Conservation (phyloP, 2,329 filamentous ascomycete species). For the Aureobasidium namibiae region DNA sequence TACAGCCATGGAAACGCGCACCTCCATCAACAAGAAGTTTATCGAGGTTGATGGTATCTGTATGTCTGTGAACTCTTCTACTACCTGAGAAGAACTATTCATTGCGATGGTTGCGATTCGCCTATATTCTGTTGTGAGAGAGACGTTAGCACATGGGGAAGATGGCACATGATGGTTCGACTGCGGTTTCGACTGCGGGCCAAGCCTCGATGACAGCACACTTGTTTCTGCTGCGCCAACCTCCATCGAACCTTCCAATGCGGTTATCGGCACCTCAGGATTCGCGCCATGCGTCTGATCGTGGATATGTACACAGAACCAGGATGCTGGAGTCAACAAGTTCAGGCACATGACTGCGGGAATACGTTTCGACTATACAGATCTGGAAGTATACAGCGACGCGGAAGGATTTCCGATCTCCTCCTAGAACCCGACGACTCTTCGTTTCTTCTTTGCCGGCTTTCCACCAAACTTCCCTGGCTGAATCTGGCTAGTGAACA, state of each 20-base stretch:
- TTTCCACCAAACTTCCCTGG: conserved; percentile 25
- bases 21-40: too few species aligned
- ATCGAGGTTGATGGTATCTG: too few species aligned
- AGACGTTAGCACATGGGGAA: too few species aligned
- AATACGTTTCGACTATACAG: not conserved
- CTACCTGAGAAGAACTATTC: too few species aligned
- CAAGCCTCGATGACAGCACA: conserved; percentile 12
- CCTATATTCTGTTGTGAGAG: too few species aligned
- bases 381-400: conserved; percentile 6
- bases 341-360: not conserved
- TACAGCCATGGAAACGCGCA: too few species aligned
- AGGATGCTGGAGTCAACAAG: not conserved
- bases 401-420: not conserved
- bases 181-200: not conserved
- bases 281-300: not conserved
- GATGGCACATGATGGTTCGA: conserved; percentile 5
- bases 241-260: not conserved
- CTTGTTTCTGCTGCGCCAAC: not conserved
- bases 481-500: conserved; percentile 26
- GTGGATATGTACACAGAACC: not conserved
- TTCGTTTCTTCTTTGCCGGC: conserved; percentile 36
- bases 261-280: conserved; percentile 2
- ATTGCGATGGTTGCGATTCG: too few species aligned
- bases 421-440: conserved; percentile 30
- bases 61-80: too few species aligned